Conservation (phyloP, 306 rosid genomes). For the Quercus ilex region DNA sequence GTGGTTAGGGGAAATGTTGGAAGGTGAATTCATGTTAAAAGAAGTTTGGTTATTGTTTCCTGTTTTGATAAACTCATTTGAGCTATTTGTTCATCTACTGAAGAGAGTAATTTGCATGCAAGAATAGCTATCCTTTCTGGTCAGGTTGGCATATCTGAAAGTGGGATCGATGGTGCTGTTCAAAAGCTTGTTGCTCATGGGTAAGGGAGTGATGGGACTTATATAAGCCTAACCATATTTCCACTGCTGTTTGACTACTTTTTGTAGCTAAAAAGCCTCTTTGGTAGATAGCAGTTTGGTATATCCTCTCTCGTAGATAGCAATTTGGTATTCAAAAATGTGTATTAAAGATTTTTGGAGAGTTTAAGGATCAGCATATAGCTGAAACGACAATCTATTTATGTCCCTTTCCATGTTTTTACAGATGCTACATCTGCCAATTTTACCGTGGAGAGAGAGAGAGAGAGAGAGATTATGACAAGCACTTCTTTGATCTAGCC, state of each 20-base stretch:
- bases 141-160: conserved; percentile 95
- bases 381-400: background rate
- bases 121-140: conserved; percentile 15
- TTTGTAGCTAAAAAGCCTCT: background rate
- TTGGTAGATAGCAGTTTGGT: background rate
- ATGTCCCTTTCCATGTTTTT: too few species aligned
- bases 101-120: conserved; percentile 1
- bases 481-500: background rate
- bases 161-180: conserved; percentile 93
- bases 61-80: background rate
- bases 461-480: background rate
- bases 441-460: background rate
- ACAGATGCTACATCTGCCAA: background rate
- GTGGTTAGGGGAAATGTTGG: conserved; percentile 95
- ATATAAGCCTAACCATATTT: background rate
- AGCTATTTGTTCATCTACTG: conserved; percentile 11
- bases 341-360: background rate
- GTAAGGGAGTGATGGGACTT: conserved; percentile 49
- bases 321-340: background rate
- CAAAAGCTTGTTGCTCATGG: conserved; percentile 90
- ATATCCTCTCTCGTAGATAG: background rate
- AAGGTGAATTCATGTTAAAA: conserved; percentile 54
- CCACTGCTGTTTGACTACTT: background rate
- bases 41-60: background rate
- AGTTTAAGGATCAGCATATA: background rate